Conservation (phyloP, 2,329 filamentous ascomycete species). For the Chrysoporthe deuterocubensis region DNA sequence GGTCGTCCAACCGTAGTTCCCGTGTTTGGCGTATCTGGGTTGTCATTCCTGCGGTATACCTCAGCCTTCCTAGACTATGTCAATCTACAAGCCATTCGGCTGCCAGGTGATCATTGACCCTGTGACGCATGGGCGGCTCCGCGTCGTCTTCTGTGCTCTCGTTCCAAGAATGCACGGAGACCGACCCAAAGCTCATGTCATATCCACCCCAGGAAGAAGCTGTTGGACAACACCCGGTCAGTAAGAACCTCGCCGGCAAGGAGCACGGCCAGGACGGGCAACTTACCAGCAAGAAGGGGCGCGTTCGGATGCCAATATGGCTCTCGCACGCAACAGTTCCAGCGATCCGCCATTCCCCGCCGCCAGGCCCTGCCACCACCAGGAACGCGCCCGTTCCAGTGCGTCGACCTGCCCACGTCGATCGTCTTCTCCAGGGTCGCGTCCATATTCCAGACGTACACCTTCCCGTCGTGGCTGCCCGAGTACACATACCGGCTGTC, state of each 20-base stretch:
- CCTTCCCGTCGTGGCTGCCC: conserved; percentile 85
- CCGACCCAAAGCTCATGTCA: conserved; percentile 73
- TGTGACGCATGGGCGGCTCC: conserved; percentile 59
- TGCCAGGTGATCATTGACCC: conserved; percentile 63
- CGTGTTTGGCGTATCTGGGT: not conserved
- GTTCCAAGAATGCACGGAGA: conserved; percentile 78
- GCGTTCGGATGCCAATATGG: conserved; percentile 89
- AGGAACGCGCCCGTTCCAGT: not conserved
- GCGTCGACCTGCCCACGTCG: conserved; percentile 74
- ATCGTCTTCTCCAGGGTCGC: conserved; percentile 79
- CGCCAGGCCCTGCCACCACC: conserved; percentile 23
- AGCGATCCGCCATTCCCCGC: conserved; percentile 64
- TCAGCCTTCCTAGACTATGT: not conserved
- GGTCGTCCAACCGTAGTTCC: not conserved
- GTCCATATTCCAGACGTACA: conserved; percentile 93
- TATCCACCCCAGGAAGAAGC: conserved; percentile 85
- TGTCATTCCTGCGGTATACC: too few species aligned
- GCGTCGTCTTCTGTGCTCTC: conserved; percentile 69
- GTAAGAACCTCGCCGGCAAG: not conserved
- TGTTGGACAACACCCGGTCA: conserved; percentile 37
- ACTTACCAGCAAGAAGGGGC: conserved; percentile 72
- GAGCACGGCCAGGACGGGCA: conserved; percentile 9
- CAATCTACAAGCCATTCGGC: conserved; percentile 12
- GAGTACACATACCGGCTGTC: conserved; percentile 93
- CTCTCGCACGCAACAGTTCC: conserved; percentile 83